Conservation (phyloP, 2,329 filamentous ascomycete genomes). For the Pseudogymnoascus sp. region DNA sequence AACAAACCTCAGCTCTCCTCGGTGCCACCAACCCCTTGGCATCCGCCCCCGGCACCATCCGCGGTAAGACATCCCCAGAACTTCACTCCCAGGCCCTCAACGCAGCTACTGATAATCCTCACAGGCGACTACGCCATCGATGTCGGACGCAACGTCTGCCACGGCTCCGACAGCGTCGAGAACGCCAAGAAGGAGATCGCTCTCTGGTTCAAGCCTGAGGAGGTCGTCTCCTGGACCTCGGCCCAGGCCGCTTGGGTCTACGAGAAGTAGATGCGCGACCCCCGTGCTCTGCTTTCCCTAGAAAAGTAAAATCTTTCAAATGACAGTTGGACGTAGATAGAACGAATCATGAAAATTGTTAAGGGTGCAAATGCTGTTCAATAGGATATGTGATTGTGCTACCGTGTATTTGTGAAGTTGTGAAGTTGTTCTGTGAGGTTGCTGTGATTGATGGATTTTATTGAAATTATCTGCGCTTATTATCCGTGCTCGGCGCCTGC, state of each 20-base stretch:
- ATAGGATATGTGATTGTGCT: not conserved
- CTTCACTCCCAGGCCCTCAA: conserved; percentile 52
- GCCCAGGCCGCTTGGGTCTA: conserved; percentile 91
- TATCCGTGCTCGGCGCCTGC: not conserved
- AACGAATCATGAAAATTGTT: not conserved
- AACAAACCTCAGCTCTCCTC: conserved; percentile 59
- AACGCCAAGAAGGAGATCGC: conserved; percentile 99
- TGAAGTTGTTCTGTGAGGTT: not conserved
- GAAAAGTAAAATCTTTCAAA: not conserved
- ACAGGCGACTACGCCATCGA: conserved; percentile 72
- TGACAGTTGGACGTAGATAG: not conserved
- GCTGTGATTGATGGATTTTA: not conserved
- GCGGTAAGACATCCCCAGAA: conserved; percentile 74
- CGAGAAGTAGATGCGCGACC: conserved; percentile 58
- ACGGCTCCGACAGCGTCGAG: conserved; percentile 98
- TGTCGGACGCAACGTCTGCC: conserved; percentile 97
- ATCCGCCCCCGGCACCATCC: conserved; percentile 95
- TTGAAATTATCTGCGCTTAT: not conserved
- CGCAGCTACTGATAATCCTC: conserved; percentile 17
- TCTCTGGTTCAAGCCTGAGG: conserved; percentile 91
- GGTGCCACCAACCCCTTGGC: conserved; percentile 98
- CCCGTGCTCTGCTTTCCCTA: conserved; percentile 1
- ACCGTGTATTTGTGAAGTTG: not conserved
- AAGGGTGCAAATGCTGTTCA: not conserved
- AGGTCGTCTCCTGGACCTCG: conserved; percentile 78